Evolutionary conservation across 768 basidiomycete species (phyloP), one percentile per base, ranked within the genome.

Genomic region (Chiua virens): DNA sequence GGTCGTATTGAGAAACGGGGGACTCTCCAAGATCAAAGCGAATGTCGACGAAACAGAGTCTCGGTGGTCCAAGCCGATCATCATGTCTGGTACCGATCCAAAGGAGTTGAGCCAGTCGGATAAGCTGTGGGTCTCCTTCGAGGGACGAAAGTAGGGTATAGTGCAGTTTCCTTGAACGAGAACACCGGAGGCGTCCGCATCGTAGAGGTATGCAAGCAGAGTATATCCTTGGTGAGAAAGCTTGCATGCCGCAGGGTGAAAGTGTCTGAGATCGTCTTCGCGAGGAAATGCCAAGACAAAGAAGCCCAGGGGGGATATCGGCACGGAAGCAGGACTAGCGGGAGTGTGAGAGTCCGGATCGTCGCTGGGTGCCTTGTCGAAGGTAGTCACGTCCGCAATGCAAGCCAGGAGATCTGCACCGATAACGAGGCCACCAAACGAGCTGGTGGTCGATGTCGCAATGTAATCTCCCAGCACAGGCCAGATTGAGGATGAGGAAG

Each of bases 341-440:
- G 37, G 30, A 20, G 47, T 23, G 5, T 28, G 41, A 40, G 38
- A n/a, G 20, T 49, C 15, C 13, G 27, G 18, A 27, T 30, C 47
- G 30, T 46, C 18, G 21, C 39, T 23, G 3, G 18, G 22, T 13
- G 23, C 21, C 36, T 53, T 28, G 9, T 27, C 11, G 38, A 38
- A 20, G 22, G 54, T 13, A 10, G 20, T 17, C 30, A 14, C 8
- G 9, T 42, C 32, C 15, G 21, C 1, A 20, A 41, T 30, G 35
- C 52, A 54, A 13, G 54, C 47, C 8, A 6, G 11, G 37, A 53
- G 45, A 20, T 49, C 55, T 3, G 61, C 25, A 1, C 54, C 58
- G 27, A 69, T 54, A 28, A 78, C 66, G 21, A 77, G 61, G 3
- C 77, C 80, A 17, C 75, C 76, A 9, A 71, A 61, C 27, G 51